A percentile compares a stretch with the other conserved stretches of the same genome.
Evolutionary conservation across 2,329 filamentous ascomycete species (phyloP).

Genomic region (Pseudocercospora vitis): DNA sequence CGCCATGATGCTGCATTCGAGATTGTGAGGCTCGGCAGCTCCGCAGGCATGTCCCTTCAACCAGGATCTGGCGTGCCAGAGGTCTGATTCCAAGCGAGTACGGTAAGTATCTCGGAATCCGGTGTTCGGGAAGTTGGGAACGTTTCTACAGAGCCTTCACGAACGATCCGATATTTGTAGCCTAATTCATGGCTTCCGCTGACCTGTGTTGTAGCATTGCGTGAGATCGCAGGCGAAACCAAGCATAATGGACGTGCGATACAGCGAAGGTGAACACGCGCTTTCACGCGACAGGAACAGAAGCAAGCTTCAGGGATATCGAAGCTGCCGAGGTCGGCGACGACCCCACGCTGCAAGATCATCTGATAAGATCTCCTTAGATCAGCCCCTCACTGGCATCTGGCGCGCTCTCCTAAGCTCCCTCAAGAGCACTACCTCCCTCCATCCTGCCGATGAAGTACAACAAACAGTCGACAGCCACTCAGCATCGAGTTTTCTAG

Average conservation of each 20-base stretch:
- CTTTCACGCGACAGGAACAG: background rate
- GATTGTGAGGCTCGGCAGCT: conserved; percentile 22
- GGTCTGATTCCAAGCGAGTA: background rate
- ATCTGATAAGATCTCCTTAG: conserved; percentile 11
- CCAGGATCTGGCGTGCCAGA: background rate
- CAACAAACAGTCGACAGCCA: too few species aligned
- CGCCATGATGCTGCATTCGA: conserved; percentile 22
- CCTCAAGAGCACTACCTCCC: background rate
- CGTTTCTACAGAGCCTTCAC: background rate
- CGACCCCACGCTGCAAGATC: conserved; percentile 5
- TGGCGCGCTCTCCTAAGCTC: background rate
- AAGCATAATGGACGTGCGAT: too few species aligned
- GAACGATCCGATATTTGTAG: background rate
- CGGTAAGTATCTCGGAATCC: conserved; percentile 1
- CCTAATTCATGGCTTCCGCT: conserved; percentile 1
- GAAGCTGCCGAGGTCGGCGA: background rate
- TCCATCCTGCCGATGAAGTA: too few species aligned
- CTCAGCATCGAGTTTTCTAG: too few species aligned
- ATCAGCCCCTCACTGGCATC: background rate
- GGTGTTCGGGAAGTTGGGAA: background rate
- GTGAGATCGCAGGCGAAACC: too few species aligned
- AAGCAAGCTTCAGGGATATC: conserved; percentile 1
- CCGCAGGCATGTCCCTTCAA: conserved; percentile 10
- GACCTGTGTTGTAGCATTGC: background rate
- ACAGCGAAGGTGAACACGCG: background rate